These are phyloP conservation scores for Phytophthora rubi DNA, from an alignment of 352 stramenopile species.

Conservation along the genomic window DNA sequence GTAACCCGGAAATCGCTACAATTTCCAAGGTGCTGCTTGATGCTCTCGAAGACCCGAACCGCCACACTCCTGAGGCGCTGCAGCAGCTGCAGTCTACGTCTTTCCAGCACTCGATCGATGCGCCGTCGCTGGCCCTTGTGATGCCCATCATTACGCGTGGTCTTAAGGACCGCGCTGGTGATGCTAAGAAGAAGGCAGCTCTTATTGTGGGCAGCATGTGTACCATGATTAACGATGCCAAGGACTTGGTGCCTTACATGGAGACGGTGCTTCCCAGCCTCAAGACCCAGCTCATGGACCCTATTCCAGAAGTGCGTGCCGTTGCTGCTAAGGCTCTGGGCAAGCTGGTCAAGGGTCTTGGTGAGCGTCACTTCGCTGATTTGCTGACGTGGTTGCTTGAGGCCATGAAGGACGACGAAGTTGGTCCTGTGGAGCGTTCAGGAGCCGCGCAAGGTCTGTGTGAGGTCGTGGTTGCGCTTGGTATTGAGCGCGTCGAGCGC, in stretches of 20 bases:
- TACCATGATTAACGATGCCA: slow-evolving; percentile 98
- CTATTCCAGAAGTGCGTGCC: slow-evolving; percentile 94
- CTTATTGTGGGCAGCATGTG: slow-evolving; percentile 99
- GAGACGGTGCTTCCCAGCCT: slow-evolving; percentile 96
- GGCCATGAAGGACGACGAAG: slow-evolving; percentile 93
- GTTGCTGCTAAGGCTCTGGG: slow-evolving; percentile 96
- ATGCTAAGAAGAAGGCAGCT: slow-evolving; percentile 98
- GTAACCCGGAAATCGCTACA: slow-evolving; percentile 98
- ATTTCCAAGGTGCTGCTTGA: slow-evolving; percentile 95
- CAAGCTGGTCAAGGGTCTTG: slow-evolving; percentile 95
- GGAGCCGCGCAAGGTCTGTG: slow-evolving; percentile 98
- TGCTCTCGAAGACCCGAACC: slow-evolving; percentile 95
- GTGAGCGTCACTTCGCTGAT: slow-evolving; percentile 95
- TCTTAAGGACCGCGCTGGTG: slow-evolving; percentile 96
- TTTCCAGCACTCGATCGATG: slow-evolving; percentile 99
- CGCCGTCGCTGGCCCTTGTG: slow-evolving; percentile 98
- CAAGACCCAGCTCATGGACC: slow-evolving; percentile 93
- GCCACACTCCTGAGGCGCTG: slow-evolving; percentile 93
- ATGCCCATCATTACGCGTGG: slow-evolving; percentile 99
- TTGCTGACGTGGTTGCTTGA: slow-evolving; percentile 98
- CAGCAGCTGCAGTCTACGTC: slow-evolving; percentile 97
- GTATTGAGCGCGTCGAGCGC: slow-evolving; percentile 75
- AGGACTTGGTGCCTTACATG: slow-evolving; percentile 98
- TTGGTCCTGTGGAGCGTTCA: slow-evolving; percentile 96
- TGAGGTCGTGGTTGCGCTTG: slow-evolving; percentile 93